A percentile compares a stretch with the other conserved stretches of the same genome.
phyloP scores from a whole-genome alignment of 2,329 filamentous ascomycete genomes.

The Thelonectria rubi region DNA sequence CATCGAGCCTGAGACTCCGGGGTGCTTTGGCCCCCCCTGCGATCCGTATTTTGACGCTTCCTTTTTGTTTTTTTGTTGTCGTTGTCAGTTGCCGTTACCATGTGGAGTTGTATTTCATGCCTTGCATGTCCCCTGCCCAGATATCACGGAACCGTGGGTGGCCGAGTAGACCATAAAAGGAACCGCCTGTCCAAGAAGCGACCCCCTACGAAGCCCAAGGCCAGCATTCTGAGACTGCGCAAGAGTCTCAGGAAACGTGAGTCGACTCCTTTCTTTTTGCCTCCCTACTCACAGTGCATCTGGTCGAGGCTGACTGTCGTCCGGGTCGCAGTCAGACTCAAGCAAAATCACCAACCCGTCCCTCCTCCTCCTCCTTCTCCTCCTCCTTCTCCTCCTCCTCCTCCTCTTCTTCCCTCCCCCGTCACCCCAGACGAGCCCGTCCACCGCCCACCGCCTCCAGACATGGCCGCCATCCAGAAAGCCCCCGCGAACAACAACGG shows the following conservation, averaged over 20 bases:
- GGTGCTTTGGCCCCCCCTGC: neutral
- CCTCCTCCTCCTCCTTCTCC: conserved; percentile 7
- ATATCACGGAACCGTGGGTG: neutral
- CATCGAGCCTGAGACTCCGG: too few relatives aligned
- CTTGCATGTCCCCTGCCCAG: conserved; percentile 1
- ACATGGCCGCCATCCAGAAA: conserved; percentile 14
- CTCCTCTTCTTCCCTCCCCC: conserved; percentile 4
- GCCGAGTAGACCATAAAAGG: conserved; percentile 1
- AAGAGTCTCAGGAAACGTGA: conserved; percentile 17
- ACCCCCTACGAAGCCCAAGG: conserved; percentile 5
- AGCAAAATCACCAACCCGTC: conserved; percentile 7
- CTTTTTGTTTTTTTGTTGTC: neutral
- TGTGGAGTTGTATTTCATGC: conserved; percentile 11
- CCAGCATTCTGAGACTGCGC: conserved; percentile 18
- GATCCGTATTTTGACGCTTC: neutral
- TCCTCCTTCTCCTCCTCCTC: conserved; percentile 11
- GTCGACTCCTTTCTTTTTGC: neutral
- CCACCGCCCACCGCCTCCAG: neutral
- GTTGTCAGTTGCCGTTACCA: neutral
- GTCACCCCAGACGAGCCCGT: conserved; percentile 5
- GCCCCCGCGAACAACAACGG: conserved; percentile 4
- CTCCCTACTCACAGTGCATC: too few relatives aligned
- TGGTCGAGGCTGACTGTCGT: conserved; percentile 1
- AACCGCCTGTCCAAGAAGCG: neutral
- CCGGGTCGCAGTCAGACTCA: conserved; percentile 14